Conservation (phyloP, 441 rosid genomes). For the Mallotus japonicus region DNA sequence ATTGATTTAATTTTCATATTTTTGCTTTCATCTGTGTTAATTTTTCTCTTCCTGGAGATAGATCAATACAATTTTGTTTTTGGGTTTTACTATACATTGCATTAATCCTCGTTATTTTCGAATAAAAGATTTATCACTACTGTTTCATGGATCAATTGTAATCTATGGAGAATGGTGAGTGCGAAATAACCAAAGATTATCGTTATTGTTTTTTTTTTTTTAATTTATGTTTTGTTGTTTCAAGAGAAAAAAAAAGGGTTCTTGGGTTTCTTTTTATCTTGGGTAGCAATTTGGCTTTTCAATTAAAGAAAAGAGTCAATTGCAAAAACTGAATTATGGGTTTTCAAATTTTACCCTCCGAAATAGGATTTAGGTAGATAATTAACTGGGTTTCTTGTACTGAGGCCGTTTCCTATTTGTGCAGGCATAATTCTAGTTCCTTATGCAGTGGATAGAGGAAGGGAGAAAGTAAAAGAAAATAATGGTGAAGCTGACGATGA, state of each 20-base stretch:
- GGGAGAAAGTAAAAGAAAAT: conserved; percentile 26
- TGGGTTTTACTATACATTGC: background rate
- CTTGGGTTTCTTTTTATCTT: background rate
- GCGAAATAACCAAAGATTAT: too few species aligned
- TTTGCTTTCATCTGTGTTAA: conserved; percentile 6
- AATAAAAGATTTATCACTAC: too few species aligned
- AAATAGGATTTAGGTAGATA: too few species aligned
- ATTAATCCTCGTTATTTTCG: conserved; percentile 2
- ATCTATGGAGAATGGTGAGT: background rate
- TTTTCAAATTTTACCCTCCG: too few species aligned
- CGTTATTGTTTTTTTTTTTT: background rate
- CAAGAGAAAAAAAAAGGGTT: too few species aligned
- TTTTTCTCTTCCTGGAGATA: background rate
- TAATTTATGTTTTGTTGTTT: background rate
- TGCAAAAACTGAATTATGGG: too few species aligned
- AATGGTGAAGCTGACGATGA: conserved; percentile 61
- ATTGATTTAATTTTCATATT: conserved; percentile 13
- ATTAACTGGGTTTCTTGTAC: too few species aligned
- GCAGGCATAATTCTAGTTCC: background rate
- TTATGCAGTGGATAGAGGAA: conserved; percentile 32
- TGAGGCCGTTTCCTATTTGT: too few species aligned
- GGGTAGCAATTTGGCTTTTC: too few species aligned
- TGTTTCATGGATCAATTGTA: background rate
- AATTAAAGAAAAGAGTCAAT: too few species aligned
- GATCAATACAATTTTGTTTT: conserved; percentile 20